Evolutionary conservation across 2,329 filamentous ascomycete genomes (phyloP), one percentile per base, ranked within the genome.

Genomic region (Zymoseptoria tritici): DNA sequence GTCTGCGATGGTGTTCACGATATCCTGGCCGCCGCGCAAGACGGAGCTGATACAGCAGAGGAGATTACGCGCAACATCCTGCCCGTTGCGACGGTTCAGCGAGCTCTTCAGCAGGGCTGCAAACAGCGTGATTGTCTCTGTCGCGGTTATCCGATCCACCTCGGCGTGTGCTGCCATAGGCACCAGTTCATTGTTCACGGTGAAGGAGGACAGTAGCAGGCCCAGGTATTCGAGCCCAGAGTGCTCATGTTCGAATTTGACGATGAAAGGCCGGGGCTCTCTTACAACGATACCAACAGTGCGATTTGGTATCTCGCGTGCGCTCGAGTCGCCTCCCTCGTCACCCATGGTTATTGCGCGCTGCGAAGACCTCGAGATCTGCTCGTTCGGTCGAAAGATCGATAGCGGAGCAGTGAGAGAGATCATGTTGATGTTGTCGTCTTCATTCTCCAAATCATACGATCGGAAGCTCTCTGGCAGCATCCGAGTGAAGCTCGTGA

Each of bases 371-470:
- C 52, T 9, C 16, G 52, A 53, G 52, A 16, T 16, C 22, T 9
- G 59, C 57, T 54, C 60, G 60, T 19, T 53, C 57, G 9, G 60
- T 54, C 16, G 79, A 71, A 93, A 88, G 2, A 92, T 79, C 1
- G 85, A 79, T 7, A 92, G 76, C 56, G 86, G 81, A 52, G 81
- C 78, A 1, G 81, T 77, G 3, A 97, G 81, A 61, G 83, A 81
- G 61, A 97, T 89, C 19, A 84, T 85, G 67, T 95, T 94, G 24
- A 84, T 85, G 65, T 94, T 92, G 60, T 94, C 89, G 64, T 96
- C 90, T 74, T 97, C 92, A 57, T 89, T 85, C 49, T 88, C 85
- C 11, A 92, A 84, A 62, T 87, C 83, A 67, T 95, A 97, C 42
- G 83, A 84, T 50, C 82, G 81, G 71, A 96, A 96, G 31, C 82